Evolutionary conservation across 2,329 filamentous ascomycete species (phyloP).

Genomic region (Aschersonia sp.): DNA sequence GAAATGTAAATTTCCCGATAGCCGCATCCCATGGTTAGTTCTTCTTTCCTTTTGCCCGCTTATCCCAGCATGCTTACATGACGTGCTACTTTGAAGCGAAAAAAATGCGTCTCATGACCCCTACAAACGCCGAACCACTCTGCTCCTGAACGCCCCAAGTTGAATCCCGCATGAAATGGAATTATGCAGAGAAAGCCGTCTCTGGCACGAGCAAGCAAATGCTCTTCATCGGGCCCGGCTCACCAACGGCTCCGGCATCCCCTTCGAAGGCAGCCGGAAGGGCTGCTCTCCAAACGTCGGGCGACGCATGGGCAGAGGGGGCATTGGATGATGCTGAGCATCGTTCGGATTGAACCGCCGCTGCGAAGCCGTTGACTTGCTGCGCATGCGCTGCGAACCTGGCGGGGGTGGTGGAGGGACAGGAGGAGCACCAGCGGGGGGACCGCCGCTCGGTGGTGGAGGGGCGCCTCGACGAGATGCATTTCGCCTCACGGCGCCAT

Average conservation of each 20-base stretch:
- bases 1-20: no score
- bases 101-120: no score
- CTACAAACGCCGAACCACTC: no score
- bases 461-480: constrained; percentile 5
- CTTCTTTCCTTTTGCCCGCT: neutral
- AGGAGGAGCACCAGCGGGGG: neutral
- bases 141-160: no score
- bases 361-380: neutral
- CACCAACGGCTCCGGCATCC: constrained; percentile 15
- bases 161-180: neutral
- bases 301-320: constrained; percentile 13
- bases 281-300: constrained; percentile 2
- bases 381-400: neutral
- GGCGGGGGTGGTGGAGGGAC: constrained; percentile 5
- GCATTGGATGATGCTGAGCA: constrained; percentile 8
- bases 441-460: neutral
- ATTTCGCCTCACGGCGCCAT: constrained; percentile 1
- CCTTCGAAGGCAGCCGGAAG: constrained; percentile 2
- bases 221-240: constrained; percentile 11
- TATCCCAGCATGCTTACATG: neutral
- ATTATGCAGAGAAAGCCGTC: neutral
- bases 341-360: constrained; percentile 1
- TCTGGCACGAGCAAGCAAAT: no score
- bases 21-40: neutral
- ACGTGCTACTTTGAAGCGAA: neutral